These are phyloP conservation scores for Rhizopogon salebrosus DNA, from an alignment of 768 basidiomycete genomes.

Conservation along the genomic window DNA sequence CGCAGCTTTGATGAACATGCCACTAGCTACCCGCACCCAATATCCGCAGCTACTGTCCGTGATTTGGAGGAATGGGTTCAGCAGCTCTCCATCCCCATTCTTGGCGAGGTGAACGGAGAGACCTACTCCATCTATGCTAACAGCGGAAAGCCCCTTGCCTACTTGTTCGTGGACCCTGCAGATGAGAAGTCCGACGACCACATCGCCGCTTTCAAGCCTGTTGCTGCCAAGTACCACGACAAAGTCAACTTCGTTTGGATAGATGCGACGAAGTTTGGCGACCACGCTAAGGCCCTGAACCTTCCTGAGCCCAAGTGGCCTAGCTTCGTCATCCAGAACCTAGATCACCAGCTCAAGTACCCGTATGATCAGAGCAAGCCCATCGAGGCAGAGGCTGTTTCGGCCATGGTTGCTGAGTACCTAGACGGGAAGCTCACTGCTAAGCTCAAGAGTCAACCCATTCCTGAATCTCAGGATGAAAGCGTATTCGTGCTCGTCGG, in stretches of 20 bases:
- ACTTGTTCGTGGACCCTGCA: conserved; percentile 87
- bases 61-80: conserved; percentile 76
- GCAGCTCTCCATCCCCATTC: conserved; percentile 78
- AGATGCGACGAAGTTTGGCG: conserved; percentile 90
- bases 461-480: conserved; percentile 81
- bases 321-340: conserved; percentile 86
- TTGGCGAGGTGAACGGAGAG: conserved; percentile 91
- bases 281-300: conserved; percentile 94
- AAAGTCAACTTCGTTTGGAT: conserved; percentile 98
- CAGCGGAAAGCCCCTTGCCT: conserved; percentile 84
- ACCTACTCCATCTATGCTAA: conserved; percentile 85
- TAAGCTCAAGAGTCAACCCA: conserved; percentile 83
- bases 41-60: conserved; percentile 44
- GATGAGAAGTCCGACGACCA: conserved; percentile 57
- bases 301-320: conserved; percentile 86
- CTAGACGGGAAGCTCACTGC: conserved; percentile 71
- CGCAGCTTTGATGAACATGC: conserved; percentile 86
- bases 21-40: conserved; percentile 60
- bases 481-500: conserved; percentile 80
- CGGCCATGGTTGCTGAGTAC: conserved; percentile 59
- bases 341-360: conserved; percentile 82
- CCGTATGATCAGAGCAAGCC: conserved; percentile 71
- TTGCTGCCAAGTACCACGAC: conserved; percentile 78
- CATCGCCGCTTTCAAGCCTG: conserved; percentile 63
- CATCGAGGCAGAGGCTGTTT: conserved; percentile 51